Evolutionary conservation across 2,329 filamentous ascomycete species (phyloP), one percentile per base, ranked within the genome.

Genomic region (Pestalotiopsis sp.): DNA sequence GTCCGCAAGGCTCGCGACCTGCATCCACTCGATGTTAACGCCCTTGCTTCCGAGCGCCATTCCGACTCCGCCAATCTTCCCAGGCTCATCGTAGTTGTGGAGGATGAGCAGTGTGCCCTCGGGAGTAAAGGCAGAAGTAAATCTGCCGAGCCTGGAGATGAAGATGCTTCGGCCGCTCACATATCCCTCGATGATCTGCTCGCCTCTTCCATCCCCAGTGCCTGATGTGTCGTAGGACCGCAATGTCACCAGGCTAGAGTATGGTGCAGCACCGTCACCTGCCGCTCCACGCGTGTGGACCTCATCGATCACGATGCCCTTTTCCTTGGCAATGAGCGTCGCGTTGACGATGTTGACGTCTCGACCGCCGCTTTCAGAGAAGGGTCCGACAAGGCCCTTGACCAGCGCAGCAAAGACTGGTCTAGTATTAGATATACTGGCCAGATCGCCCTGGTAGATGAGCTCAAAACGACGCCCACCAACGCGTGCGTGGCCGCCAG

Each of bases 291-390:
- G 85, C 2, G 86, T 87, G 70, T 90, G 90, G 49, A 89, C 89
- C 81, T 95, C 93, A 76, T 91, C 93, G 76, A 96, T 90, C 59
- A 91, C 86, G 71, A 96, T 92, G 2, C 92, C 93, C 73, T 92
- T 92, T 74, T 94, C 91, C 71, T 89, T 91, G 23, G 93, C 92
- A 14, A 95, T 87, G 31, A 94, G 83, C 58, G 89, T 86, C 0
- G 93, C 93, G 75, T 96, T 95, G 73, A 96, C 93, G 69, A 96
- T 94, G 81, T 95, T 95, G 74, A 95, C 90, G 74, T 92, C 91
- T 13, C 89, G 78, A 0, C 87, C 90, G 49, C 91, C 90, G 0
- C 86, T 83, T 68, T 90, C 89, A 68, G 88, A 91, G 72, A 95
- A 92, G 1, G 89, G 88, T 1, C 87, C 86, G 6, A 93, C 86